Percentiles rank a stretch among this genome's conserved stretches.
These are phyloP conservation scores for Echinosophora koreensis DNA, from an alignment of 306 rosid species.

Conservation along the genomic window DNA sequence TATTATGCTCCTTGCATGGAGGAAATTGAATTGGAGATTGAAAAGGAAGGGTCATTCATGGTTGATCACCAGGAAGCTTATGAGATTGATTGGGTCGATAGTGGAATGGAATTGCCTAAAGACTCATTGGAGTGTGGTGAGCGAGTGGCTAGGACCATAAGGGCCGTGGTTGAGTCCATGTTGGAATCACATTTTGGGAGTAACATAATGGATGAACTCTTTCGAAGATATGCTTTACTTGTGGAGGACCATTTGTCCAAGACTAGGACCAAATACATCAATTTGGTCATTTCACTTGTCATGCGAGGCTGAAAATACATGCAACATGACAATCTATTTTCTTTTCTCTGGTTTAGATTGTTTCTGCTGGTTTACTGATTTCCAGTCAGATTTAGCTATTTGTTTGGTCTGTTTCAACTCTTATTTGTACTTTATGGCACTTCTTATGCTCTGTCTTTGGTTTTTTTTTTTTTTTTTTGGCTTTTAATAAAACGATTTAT, in stretches of 20 bases:
- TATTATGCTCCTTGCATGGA: constrained; percentile 77
- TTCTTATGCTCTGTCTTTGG: too few species aligned
- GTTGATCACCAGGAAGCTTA: constrained; percentile 52
- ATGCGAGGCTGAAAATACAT: constrained; percentile 24
- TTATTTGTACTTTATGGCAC: too few species aligned
- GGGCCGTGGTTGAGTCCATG: constrained; percentile 86
- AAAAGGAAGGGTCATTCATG: constrained; percentile 74
- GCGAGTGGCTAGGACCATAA: constrained; percentile 42
- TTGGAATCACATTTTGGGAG: constrained; percentile 69
- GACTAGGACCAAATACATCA: constrained; percentile 52
- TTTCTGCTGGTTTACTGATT: too few species aligned
- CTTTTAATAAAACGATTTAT: too few species aligned
- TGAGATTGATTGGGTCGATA: constrained; percentile 68
- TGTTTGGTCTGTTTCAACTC: too few species aligned
- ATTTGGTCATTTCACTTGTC: constrained; percentile 64
- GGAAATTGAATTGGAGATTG: constrained; percentile 56
- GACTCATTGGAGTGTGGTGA: constrained; percentile 23
- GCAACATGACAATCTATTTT: not conserved
- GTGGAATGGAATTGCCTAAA: constrained; percentile 15
- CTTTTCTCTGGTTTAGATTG: not conserved
- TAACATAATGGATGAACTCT: constrained; percentile 63
- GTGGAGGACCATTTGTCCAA: constrained; percentile 59
- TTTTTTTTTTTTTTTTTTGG: too few species aligned
- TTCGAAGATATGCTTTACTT: constrained; percentile 46
- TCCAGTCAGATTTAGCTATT: too few species aligned